Evolutionary conservation across 2,329 filamentous ascomycete species (phyloP).

Genomic region (Simplicillium sp.): DNA sequence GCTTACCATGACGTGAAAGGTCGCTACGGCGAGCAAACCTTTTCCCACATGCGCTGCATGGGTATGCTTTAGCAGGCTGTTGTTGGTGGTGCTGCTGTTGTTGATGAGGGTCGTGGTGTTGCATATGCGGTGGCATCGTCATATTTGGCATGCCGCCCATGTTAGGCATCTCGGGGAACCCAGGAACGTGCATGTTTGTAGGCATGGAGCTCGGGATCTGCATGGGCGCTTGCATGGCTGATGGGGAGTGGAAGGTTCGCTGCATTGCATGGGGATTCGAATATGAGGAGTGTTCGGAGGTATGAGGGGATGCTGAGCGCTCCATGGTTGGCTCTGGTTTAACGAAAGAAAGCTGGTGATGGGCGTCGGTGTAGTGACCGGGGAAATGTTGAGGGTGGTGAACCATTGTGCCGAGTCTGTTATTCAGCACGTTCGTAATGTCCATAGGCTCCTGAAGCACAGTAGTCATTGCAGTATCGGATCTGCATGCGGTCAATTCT

Average conservation of each 20-base stretch:
- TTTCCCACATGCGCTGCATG: constrained; percentile 83
- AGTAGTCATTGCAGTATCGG: constrained; percentile 23
- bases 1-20: constrained; percentile 84
- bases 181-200: constrained; percentile 31
- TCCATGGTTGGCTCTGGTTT: constrained; percentile 34
- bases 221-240: constrained; percentile 39
- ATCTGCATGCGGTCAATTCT: constrained; percentile 4
- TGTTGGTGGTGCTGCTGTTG: constrained; percentile 20
- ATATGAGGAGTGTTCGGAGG: constrained; percentile 45
- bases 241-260: constrained; percentile 43
- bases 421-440: constrained; percentile 43
- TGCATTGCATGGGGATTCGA: constrained; percentile 41
- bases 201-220: constrained; percentile 34
- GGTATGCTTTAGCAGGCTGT: constrained; percentile 58
- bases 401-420: constrained; percentile 28
- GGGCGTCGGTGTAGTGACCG: constrained; percentile 20
- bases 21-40: constrained; percentile 91
- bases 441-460: constrained; percentile 40
- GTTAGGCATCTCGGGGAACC: constrained; percentile 24
- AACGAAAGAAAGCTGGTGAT: constrained; percentile 20
- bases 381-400: constrained; percentile 20
- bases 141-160: constrained; percentile 28
- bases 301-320: constrained; percentile 47
- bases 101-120: constrained; percentile 11
- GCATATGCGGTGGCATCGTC: constrained; percentile 25